Evolutionary conservation across 2,329 filamentous ascomycete genomes (phyloP).

Genomic region (Scedosporium minutisporum): DNA sequence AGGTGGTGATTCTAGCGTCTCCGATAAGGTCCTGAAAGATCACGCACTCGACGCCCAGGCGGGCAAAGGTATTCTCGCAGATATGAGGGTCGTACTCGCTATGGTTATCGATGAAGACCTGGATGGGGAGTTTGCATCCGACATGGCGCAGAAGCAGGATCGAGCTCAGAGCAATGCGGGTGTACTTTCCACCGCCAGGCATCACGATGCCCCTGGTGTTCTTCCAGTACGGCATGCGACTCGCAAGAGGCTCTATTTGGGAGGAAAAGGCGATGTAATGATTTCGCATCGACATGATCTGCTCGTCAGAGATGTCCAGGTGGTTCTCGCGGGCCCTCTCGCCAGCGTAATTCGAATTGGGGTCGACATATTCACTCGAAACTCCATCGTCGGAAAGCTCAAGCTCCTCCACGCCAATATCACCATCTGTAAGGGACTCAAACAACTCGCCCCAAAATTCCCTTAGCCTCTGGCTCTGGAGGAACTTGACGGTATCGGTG

Average conservation of each 20-base stretch:
- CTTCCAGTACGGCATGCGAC: conserved; percentile 17
- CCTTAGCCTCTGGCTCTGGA: conserved; percentile 6
- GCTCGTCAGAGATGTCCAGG: conserved; percentile 2
- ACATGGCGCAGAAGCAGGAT: conserved; percentile 41
- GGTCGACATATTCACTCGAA: conserved; percentile 8
- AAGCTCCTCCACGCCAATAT: conserved; percentile 7
- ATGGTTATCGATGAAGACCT: conserved; percentile 24
- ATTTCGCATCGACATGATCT: conserved; percentile 6
- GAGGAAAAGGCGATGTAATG: conserved; percentile 20
- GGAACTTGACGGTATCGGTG: conserved; percentile 6
- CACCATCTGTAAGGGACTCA: conserved; percentile 1
- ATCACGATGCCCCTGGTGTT: conserved; percentile 38
- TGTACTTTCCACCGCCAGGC: conserved; percentile 34
- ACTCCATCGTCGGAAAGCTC: background rate
- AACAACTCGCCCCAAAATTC: conserved; percentile 10
- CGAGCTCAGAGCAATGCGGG: conserved; percentile 39
- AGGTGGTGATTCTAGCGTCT: conserved; percentile 24
- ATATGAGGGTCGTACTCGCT: conserved; percentile 19
- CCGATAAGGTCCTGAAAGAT: conserved; percentile 19
- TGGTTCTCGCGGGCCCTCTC: conserved; percentile 10
- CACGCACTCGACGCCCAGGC: conserved; percentile 22
- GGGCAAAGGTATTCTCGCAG: conserved; percentile 20
- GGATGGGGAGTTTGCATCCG: conserved; percentile 38
- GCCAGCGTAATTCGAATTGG: conserved; percentile 5
- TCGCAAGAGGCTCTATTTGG: background rate